Evolutionary conservation across 192 early-diverging fungal genomes (phyloP).

Genomic region (Ambispora gerdemannii): DNA sequence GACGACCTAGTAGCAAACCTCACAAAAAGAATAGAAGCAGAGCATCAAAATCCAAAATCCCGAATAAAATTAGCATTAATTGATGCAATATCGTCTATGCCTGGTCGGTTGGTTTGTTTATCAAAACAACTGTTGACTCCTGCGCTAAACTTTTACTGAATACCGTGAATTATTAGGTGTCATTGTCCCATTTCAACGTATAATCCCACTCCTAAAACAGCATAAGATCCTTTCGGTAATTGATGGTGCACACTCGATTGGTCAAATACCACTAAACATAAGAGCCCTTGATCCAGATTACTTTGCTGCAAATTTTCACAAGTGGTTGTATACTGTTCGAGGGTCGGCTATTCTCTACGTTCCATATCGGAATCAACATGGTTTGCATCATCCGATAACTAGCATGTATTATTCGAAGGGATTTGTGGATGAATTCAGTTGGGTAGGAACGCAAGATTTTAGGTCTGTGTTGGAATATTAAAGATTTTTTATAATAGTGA

Average conservation of each 20-base stretch:
- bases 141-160: too few relatives aligned
- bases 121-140: neutral
- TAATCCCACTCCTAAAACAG: constrained; percentile 36
- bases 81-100: constrained; percentile 53
- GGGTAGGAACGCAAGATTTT: constrained; percentile 48
- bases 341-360: constrained; percentile 56
- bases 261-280: constrained; percentile 61
- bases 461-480: neutral
- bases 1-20: constrained; percentile 35
- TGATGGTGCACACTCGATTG: constrained; percentile 68
- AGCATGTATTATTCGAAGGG: constrained; percentile 38
- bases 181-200: constrained; percentile 43
- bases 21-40: constrained; percentile 33
- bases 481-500: neutral
- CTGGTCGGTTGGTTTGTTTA: constrained; percentile 40
- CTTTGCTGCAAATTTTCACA: constrained; percentile 66
- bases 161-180: constrained; percentile 56
- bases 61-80: constrained; percentile 43
- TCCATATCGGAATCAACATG: constrained; percentile 46
- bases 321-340: constrained; percentile 62
- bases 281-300: constrained; percentile 58
- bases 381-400: constrained; percentile 48
- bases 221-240: constrained; percentile 56
- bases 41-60: constrained; percentile 25
- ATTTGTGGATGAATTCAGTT: constrained; percentile 48